Conservation (phyloP, 768 basidiomycete species). For the Trametes punicea region DNA sequence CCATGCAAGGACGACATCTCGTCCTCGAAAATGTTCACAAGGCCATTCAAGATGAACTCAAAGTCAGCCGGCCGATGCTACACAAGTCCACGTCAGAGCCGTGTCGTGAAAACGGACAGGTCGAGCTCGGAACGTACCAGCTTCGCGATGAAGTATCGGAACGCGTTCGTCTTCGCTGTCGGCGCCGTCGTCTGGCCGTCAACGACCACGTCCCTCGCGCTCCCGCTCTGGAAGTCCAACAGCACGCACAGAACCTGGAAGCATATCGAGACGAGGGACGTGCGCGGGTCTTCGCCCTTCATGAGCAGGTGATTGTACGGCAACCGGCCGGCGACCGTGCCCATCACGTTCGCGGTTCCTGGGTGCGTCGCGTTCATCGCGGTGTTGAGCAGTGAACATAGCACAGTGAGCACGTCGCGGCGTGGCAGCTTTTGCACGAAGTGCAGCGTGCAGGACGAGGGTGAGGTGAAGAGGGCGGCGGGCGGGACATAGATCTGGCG, state of each 20-base stretch:
- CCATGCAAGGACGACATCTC: slow-evolving; percentile 73
- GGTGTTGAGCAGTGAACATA: slow-evolving; percentile 93
- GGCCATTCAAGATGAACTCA: slow-evolving; percentile 74
- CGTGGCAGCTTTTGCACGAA: slow-evolving; percentile 74
- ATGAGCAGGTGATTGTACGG: slow-evolving; percentile 90
- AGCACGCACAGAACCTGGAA: slow-evolving; percentile 76
- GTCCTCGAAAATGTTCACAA: slow-evolving; percentile 64
- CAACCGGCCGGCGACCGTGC: slow-evolving; percentile 69
- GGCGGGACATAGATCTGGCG: slow-evolving; percentile 85
- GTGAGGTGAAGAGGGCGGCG: slow-evolving; percentile 62
- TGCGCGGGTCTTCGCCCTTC: slow-evolving; percentile 80
- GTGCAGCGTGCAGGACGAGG: slow-evolving; percentile 74
- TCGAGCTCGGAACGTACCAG: slow-evolving; percentile 47
- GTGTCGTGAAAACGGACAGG: background rate
- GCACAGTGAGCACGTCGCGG: slow-evolving; percentile 81
- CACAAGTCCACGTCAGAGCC: background rate
- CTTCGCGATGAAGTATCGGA: slow-evolving; percentile 89
- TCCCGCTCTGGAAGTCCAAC: slow-evolving; percentile 78
- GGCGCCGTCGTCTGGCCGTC: slow-evolving; percentile 48
- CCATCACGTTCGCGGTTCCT: slow-evolving; percentile 50
- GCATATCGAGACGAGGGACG: slow-evolving; percentile 68
- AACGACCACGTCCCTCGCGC: slow-evolving; percentile 53
- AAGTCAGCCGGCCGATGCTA: slow-evolving; percentile 92
- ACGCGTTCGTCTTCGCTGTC: slow-evolving; percentile 75
- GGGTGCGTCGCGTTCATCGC: slow-evolving; percentile 64